Percentiles rank a stretch among this genome's conserved stretches.
Conservation (phyloP, 257 asterid species). For the Solanum chilense region DNA sequence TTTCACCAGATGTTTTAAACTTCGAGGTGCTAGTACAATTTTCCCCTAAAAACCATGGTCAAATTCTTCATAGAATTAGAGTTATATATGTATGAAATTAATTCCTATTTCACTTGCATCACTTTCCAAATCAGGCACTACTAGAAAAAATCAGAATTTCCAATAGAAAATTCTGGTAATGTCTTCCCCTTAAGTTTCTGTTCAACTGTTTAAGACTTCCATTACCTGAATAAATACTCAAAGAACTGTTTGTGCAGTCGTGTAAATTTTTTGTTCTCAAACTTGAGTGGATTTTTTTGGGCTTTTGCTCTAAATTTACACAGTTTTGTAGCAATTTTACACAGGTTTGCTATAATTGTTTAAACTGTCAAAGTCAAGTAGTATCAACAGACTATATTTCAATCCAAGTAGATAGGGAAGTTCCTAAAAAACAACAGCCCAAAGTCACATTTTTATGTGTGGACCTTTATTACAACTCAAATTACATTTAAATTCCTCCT, state of each 20-base stretch:
- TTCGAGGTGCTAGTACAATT: not conserved
- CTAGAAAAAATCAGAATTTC: not conserved
- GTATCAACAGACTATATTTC: no score
- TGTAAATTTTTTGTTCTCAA: not conserved
- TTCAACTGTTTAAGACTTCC: not conserved
- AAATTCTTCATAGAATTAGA: not conserved
- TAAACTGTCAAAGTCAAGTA: not conserved
- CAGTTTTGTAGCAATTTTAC: not conserved
- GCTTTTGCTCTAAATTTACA: not conserved
- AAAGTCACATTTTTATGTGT: not conserved
- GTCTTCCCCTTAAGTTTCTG: not conserved
- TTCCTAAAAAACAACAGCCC: not conserved
- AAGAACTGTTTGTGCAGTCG: not conserved
- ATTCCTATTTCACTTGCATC: not conserved
- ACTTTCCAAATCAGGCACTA: not conserved
- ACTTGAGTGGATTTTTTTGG: not conserved
- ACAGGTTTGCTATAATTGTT: not conserved
- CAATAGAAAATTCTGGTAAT: not conserved
- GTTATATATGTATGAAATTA: no score
- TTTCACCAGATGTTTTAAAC: not conserved
- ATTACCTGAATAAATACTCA: not conserved
- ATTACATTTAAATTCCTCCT: not conserved
- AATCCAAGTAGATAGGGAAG: not conserved
- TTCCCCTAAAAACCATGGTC: not conserved
- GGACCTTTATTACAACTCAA: not conserved